Conservation (phyloP, 257 asterid species). For the Scutellaria minor region DNA sequence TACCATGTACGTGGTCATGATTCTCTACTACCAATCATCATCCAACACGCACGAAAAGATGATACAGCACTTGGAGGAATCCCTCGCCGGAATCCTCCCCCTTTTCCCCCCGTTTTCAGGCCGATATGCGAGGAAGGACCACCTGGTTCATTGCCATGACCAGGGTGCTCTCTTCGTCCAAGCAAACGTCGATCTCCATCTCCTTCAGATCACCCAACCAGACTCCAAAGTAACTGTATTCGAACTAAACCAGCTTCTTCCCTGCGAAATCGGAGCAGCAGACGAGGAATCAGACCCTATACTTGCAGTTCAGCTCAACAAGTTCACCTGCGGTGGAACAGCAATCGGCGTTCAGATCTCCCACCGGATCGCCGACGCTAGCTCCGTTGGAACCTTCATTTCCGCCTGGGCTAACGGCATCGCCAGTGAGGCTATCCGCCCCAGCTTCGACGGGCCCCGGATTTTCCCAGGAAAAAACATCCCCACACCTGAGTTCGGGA, state of each 20-base stretch:
- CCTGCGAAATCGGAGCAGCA: not conserved
- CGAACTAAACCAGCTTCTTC: not conserved
- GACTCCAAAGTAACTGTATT: not conserved
- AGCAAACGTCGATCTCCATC: slow-evolving; percentile 3
- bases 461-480: not conserved
- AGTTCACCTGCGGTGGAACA: not conserved
- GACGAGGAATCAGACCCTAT: slow-evolving; percentile 20
- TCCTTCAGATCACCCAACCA: not conserved
- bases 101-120: not conserved
- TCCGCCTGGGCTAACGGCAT: not conserved
- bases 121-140: not conserved
- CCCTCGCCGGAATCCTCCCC: not conserved
- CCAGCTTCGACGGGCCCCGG: not conserved
- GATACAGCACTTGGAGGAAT: not conserved
- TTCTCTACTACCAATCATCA: slow-evolving; percentile 14
- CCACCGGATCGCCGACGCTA: slow-evolving; percentile 12
- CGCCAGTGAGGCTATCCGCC: not conserved
- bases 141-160: slow-evolving; percentile 12
- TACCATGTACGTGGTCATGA: not conserved
- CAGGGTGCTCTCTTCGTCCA: slow-evolving; percentile 22
- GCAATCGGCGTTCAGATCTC: not conserved
- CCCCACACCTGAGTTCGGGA: slow-evolving; percentile 15
- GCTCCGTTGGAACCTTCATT: slow-evolving; percentile 6
- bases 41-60: not conserved
- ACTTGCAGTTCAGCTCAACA: not conserved